Conservation (phyloP, 164 flowering plant genomes). For the Aristolochia contorta region DNA sequence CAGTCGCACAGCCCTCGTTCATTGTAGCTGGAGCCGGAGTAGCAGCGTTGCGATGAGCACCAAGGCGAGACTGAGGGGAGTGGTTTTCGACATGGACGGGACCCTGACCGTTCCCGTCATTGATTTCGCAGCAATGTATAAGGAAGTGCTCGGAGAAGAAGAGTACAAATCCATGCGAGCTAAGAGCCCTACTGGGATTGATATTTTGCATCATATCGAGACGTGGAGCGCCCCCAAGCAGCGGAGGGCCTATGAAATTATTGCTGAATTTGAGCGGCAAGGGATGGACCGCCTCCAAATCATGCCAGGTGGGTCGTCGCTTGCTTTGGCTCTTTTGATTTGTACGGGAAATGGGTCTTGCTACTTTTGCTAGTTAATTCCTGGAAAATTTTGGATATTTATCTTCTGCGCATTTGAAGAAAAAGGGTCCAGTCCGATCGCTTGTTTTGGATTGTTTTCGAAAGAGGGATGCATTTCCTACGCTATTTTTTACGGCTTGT, state of each 20-base stretch:
- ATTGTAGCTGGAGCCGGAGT: conserved; percentile 1
- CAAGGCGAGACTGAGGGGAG: conserved; percentile 48
- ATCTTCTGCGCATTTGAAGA: too few relatives aligned
- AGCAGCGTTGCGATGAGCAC: not conserved
- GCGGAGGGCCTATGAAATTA: conserved; percentile 52
- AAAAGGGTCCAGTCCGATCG: too few relatives aligned
- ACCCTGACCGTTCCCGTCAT: conserved; percentile 90
- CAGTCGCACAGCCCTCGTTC: conserved; percentile 7
- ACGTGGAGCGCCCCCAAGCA: conserved; percentile 54
- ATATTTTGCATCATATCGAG: conserved; percentile 77
- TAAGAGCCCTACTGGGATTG: conserved; percentile 60
- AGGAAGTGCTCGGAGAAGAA: conserved; percentile 67
- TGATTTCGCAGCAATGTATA: conserved; percentile 83
- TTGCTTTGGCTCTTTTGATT: not conserved
- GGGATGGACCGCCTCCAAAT: conserved; percentile 82
- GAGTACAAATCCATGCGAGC: conserved; percentile 38
- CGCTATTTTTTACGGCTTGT: too few relatives aligned
- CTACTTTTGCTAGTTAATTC: not conserved
- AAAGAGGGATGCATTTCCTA: too few relatives aligned
- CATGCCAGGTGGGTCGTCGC: conserved; percentile 58
- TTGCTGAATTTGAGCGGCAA: conserved; percentile 63
- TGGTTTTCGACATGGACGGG: conserved; percentile 99
- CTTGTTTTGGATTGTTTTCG: too few relatives aligned
- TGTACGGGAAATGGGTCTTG: not conserved
- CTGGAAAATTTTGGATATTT: not conserved